A percentile compares a stretch with the other conserved stretches of the same genome.
Evolutionary conservation across 352 stramenopile species (phyloP).

Genomic region (Globisporangium apiculatum): DNA sequence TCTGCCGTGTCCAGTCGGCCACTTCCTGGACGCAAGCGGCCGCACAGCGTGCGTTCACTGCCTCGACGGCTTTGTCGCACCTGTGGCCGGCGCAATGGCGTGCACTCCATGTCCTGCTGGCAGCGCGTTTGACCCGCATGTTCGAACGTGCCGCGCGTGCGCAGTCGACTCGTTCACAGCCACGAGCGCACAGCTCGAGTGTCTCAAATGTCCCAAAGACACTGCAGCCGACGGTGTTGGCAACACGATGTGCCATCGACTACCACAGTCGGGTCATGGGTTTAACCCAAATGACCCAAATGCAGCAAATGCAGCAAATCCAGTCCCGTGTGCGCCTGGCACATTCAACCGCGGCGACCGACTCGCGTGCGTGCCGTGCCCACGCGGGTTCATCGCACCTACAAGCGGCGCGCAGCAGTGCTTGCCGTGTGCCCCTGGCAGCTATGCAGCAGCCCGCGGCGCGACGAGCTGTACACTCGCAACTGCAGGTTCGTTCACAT

Average conservation of each 20-base stretch:
- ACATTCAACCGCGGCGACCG: constrained; percentile 7
- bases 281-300: background rate
- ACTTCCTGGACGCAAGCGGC: constrained; percentile 29
- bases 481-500: constrained; percentile 2
- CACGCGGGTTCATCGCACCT: constrained; percentile 1
- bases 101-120: constrained; percentile 34
- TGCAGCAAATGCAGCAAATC: background rate
- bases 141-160: constrained; percentile 4
- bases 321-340: background rate
- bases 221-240: constrained; percentile 9
- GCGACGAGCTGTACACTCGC: constrained; percentile 4
- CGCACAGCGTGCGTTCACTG: constrained; percentile 26
- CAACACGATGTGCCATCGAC: constrained; percentile 1
- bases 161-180: constrained; percentile 5
- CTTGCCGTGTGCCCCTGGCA: constrained; percentile 1
- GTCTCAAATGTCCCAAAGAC: constrained; percentile 2
- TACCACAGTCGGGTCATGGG: constrained; percentile 2
- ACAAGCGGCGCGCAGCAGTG: constrained; percentile 2
- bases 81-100: constrained; percentile 20
- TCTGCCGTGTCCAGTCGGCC: constrained; percentile 29
- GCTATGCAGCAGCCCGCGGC: background rate
- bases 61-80: constrained; percentile 29
- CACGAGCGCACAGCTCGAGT: constrained; percentile 8
- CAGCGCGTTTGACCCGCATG: constrained; percentile 24
- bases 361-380: constrained; percentile 3